Evolutionary conservation across 441 rosid genomes (phyloP), one percentile per base, ranked within the genome.

Genomic region (Arabidopsis hybrid): DNA sequence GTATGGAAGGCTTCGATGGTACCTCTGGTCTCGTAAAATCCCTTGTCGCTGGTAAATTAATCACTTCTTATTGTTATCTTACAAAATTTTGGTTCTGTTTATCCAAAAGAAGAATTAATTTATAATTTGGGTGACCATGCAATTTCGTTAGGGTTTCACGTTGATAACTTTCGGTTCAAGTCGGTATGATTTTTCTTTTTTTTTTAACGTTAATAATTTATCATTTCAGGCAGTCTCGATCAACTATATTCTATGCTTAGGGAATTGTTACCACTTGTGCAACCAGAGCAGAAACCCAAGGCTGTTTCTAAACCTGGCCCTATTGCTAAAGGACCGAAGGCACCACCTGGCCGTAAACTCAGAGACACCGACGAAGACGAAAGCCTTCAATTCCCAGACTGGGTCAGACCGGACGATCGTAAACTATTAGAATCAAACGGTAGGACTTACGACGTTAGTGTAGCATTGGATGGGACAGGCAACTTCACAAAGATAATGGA

Each of bases 381-480:
- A 12, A 55, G 31, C 70, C 18, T 36, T 67, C 29, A 21, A 14
- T 90, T 86, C 46, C 98, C 99, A 6, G 55, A 73, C 0, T 92
- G 99, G 99, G 56, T 95, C 21, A 78, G 77, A 64, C 56, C 67
- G 3, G 76, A 77, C 21, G 97, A 93, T 61, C 75, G 86, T 6
- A 88, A 81, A 79, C 64, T 90, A 71, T 14, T 94, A 6, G 73
- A 77, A 6, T 77, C 39, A 42, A 77, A 87, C 55, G 89, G 88
- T 36, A 78, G 82, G 14, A 36, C 38, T 3, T 83, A 87, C 34
- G 83, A 92, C 83, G 68, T 73, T 13, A 74, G 86, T 9, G 97
- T 95, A 49, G 97, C 99, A 13, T 80, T 77, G n/a, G 97, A 92
- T 53, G 96, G 97, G 14, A 86, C 86, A 26, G 91, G 99, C 38